phyloP scores from a whole-genome alignment of 208 protist species.

The Leishmania gerbilli region DNA sequence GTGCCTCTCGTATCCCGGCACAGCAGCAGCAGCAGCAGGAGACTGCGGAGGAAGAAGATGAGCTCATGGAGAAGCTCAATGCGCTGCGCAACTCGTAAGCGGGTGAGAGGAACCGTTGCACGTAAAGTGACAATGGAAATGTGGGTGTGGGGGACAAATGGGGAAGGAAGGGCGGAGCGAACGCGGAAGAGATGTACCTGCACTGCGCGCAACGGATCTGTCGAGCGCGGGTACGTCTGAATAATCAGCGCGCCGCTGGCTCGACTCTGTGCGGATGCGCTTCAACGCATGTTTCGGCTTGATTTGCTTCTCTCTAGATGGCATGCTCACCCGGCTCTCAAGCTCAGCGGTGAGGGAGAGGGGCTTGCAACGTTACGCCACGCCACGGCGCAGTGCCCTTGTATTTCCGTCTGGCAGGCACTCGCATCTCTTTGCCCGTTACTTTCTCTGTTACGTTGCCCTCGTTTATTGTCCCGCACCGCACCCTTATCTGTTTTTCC shows the following conservation, averaged over 20 bases:
- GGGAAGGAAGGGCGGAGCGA: background rate
- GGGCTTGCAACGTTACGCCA: background rate
- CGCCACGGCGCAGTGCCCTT: background rate
- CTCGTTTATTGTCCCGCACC: too few relatives aligned
- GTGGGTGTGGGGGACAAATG: background rate
- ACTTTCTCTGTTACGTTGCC: background rate
- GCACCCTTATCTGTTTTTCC: too few relatives aligned
- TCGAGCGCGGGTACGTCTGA: background rate
- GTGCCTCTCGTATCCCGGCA: slow-evolving; percentile 49
- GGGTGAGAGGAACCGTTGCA: too few relatives aligned
- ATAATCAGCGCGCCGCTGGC: background rate
- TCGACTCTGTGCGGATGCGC: background rate
- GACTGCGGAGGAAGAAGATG: slow-evolving; percentile 40
- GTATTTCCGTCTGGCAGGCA: background rate
- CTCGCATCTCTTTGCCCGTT: background rate
- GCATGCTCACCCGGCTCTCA: background rate
- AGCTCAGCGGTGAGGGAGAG: background rate
- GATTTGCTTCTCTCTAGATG: background rate
- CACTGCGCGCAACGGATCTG: background rate
- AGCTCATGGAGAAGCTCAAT: slow-evolving; percentile 64
- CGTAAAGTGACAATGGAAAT: background rate
- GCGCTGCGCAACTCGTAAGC: slow-evolving; percentile 46
- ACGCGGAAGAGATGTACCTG: background rate
- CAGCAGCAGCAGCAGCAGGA: slow-evolving; percentile 35
- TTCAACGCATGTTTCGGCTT: background rate